Base-by-base conservation (phyloP, 805 yeast species). In the Debaryomyces prosopidis region DNA sequence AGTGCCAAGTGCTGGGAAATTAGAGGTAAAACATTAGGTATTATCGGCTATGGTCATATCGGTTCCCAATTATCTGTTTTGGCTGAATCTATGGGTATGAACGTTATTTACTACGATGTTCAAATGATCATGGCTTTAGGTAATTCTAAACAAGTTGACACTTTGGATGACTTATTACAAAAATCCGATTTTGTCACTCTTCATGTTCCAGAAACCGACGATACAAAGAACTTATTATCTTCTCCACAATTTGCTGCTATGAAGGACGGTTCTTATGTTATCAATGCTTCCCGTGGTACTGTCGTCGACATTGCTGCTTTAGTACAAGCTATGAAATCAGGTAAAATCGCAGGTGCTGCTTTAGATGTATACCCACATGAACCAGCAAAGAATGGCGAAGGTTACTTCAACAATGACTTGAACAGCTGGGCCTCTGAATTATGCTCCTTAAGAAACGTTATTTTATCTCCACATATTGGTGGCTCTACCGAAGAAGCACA, bases 401-500 rank as follows among this genome's bases (percentile, higher is more conserved):
- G 80, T 50, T 70, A 81, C 56, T 94, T 91, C 75, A 74, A 63
- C 58, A 78, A 86, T 65, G 78, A 79, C 35, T 78, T 94, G 64
- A 92, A 92, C 72, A 57, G 73, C 35, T 94, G 96, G 91, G 80
- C 87, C 51, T 75, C 88, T 28, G 97, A 91, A 65, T 79, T 94
- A 58, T 79, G 83, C 56, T 73, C 87, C 9, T 79, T 90, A 65
- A 83, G 91, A 73, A 94, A 94, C 71, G 82, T 92, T 50, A 90
- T 94, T 54, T 79, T 94, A 61, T 85, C 98, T 44, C 99, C 99
- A 28, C 99, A 94, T 66, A 94, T 94, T 58, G 99, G 99, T 73
- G 99, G 99, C 55, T 90, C 97, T 42, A 94, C 99, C 39, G 98
- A 92, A 71, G 99, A 94, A 77, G 99, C 99, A 32, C 99, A 94